Conservation (phyloP, 2,329 filamentous ascomycete species). For the Curvularia spicifera region DNA sequence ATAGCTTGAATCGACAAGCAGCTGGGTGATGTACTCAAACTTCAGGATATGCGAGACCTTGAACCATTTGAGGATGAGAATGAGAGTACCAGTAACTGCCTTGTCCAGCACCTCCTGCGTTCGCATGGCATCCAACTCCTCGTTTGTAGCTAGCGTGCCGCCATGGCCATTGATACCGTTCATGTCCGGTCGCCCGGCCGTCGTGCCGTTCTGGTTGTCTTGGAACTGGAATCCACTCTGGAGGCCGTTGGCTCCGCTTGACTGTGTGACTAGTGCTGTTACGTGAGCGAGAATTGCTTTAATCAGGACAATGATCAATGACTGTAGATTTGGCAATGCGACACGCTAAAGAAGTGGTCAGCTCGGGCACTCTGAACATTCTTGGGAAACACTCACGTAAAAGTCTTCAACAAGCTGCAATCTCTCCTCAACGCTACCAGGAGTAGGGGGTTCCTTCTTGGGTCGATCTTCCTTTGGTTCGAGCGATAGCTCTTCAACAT, state of each 20-base stretch:
- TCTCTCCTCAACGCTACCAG: constrained; percentile 66
- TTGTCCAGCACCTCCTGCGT: constrained; percentile 88
- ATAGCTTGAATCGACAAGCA: constrained; percentile 94
- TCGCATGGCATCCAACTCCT: constrained; percentile 82
- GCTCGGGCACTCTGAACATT: background rate
- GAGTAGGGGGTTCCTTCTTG: constrained; percentile 49
- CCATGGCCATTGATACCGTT: constrained; percentile 43
- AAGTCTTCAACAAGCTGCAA: constrained; percentile 79
- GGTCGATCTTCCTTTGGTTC: constrained; percentile 41
- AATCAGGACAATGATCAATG: constrained; percentile 87
- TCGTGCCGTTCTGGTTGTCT: constrained; percentile 50
- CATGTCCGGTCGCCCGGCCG: constrained; percentile 38
- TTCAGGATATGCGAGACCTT: constrained; percentile 93
- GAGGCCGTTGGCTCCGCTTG: constrained; percentile 56
- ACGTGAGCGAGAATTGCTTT: constrained; percentile 89
- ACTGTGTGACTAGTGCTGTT: constrained; percentile 76
- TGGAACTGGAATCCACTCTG: constrained; percentile 56
- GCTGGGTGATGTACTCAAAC: constrained; percentile 93
- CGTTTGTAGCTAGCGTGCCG: constrained; percentile 51
- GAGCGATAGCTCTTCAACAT: constrained; percentile 51
- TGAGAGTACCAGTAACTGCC: constrained; percentile 84
- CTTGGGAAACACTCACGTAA: constrained; percentile 68
- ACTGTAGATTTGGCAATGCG: constrained; percentile 85
- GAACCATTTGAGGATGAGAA: constrained; percentile 95
- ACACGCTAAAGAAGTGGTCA: constrained; percentile 63